Conservation (phyloP, 139 green algal species). For the Tetradesmus lagerheimii region DNA sequence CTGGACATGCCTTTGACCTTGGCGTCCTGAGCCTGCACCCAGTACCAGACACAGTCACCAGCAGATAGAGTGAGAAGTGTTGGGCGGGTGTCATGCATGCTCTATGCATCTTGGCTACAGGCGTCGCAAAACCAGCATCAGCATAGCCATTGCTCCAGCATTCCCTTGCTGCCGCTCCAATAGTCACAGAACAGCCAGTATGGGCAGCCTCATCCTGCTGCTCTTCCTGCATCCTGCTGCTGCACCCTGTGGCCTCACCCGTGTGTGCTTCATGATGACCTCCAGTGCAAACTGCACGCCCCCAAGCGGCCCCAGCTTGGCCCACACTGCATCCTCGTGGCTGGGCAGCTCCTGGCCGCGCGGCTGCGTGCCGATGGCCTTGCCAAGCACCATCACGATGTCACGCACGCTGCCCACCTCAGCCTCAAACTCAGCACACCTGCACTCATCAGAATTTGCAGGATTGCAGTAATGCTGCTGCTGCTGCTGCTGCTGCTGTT, state of each 20-base stretch:
- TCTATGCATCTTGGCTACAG: too few relatives aligned
- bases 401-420: conserved; percentile 30
- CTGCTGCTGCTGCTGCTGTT: too few relatives aligned
- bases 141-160: too few relatives aligned
- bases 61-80: too few relatives aligned
- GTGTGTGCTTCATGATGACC: conserved; percentile 34
- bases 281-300: conserved; percentile 40
- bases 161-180: background rate
- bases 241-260: conserved; percentile 15
- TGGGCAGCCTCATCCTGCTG: background rate
- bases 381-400: conserved; percentile 39
- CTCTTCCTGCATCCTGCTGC: background rate
- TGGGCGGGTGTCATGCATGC: too few relatives aligned
- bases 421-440: conserved; percentile 3
- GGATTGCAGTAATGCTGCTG: background rate
- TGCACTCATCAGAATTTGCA: background rate
- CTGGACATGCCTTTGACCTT: conserved; percentile 8
- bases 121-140: background rate
- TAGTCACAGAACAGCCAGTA: background rate
- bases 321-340: conserved; percentile 42
- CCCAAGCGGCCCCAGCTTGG: conserved; percentile 22
- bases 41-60: background rate
- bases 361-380: conserved; percentile 18
- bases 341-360: conserved; percentile 22
- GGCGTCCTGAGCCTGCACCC: conserved; percentile 29